Percentiles rank a stretch among this genome's conserved stretches.
These are phyloP conservation scores for Trichoderma sp. DNA, from an alignment of 2,329 filamentous ascomycete species.

Conservation along the genomic window DNA sequence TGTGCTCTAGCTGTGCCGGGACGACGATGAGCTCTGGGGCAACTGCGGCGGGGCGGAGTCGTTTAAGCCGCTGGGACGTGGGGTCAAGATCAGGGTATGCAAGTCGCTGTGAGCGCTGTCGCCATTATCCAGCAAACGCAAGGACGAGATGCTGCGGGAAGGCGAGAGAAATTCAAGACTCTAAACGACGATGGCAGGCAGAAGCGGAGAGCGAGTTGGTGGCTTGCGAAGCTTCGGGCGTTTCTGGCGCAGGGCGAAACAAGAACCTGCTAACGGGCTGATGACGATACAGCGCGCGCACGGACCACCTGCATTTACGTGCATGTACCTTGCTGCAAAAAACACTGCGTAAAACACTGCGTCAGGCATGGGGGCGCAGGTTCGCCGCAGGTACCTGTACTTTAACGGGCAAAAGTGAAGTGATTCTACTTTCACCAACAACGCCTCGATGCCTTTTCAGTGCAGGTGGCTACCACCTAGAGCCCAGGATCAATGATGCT, in stretches of 20 bases:
- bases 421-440: background rate
- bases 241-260: constrained; percentile 5
- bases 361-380: background rate
- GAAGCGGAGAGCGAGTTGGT: constrained; percentile 6
- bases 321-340: background rate
- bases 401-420: background rate
- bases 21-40: constrained; percentile 29
- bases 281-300: constrained; percentile 28
- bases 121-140: constrained; percentile 29
- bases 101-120: constrained; percentile 27
- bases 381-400: too few relatives aligned
- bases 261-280: constrained; percentile 23
- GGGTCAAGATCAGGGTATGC: constrained; percentile 26
- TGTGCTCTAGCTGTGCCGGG: constrained; percentile 14
- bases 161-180: background rate
- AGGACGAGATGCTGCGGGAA: background rate
- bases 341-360: background rate
- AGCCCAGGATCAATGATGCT: too few relatives aligned
- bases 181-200: constrained; percentile 5
- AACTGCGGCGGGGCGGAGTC: constrained; percentile 24
- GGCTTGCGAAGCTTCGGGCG: constrained; percentile 21
- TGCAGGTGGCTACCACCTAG: background rate
- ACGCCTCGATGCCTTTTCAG: background rate
- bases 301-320: constrained; percentile 24
- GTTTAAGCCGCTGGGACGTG: constrained; percentile 23